phyloP scores from a whole-genome alignment of 805 yeast species.

The Zygosaccharomyces pseudorouxii region DNA sequence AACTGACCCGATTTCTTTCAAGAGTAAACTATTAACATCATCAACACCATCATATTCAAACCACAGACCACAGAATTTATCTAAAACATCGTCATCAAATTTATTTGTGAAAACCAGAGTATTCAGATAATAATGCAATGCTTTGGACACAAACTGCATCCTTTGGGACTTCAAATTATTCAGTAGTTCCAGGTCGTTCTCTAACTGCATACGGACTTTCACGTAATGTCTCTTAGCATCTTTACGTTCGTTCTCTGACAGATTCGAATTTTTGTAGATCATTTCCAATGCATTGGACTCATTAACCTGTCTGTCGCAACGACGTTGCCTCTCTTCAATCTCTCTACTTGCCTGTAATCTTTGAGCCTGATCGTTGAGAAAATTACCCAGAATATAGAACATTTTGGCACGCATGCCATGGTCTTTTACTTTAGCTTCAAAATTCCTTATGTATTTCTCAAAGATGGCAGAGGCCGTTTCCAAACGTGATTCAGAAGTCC shows the following conservation, averaged over 20 bases:
- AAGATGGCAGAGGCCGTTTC: constrained; percentile 59
- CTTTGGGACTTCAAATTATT: constrained; percentile 37
- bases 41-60: constrained; percentile 51
- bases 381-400: constrained; percentile 60
- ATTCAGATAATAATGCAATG: constrained; percentile 56
- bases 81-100: constrained; percentile 54
- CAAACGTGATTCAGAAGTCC: constrained; percentile 69
- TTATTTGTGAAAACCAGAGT: constrained; percentile 44
- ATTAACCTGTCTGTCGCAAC: constrained; percentile 39
- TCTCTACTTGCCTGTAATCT: constrained; percentile 43
- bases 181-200: constrained; percentile 47
- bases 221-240: constrained; percentile 50
- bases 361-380: constrained; percentile 63
- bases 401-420: constrained; percentile 40
- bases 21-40: constrained; percentile 42
- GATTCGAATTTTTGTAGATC: constrained; percentile 40
- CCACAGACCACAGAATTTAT: constrained; percentile 82
- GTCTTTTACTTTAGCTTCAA: constrained; percentile 20
- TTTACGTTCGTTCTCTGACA: constrained; percentile 44
- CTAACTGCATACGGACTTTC: constrained; percentile 45
- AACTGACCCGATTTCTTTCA: constrained; percentile 37
- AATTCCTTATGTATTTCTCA: constrained; percentile 47
- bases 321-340: constrained; percentile 38
- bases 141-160: constrained; percentile 44
- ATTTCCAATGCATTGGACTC: constrained; percentile 49